A percentile compares a stretch with the other conserved stretches of the same genome.
Conservation (phyloP, 192 early-diverging fungal species). For the Coemansia sp. region DNA sequence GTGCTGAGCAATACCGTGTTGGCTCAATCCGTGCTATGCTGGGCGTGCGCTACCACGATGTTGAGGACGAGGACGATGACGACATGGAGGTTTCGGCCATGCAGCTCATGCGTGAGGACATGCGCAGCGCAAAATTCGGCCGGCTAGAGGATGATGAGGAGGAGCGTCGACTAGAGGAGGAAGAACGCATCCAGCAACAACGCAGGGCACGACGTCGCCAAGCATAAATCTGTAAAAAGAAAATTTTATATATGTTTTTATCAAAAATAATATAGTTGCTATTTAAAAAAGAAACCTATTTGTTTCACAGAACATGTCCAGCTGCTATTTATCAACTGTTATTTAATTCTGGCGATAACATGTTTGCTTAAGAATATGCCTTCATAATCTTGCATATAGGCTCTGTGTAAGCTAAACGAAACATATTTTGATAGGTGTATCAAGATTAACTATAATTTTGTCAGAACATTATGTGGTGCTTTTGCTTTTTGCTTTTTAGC, state of each 20-base stretch:
- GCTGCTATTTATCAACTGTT: too few species aligned
- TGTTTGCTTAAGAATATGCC: too few species aligned
- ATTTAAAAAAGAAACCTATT: background rate
- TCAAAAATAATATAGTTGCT: background rate
- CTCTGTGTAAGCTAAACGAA: too few species aligned
- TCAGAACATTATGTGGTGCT: too few species aligned
- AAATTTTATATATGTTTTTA: background rate
- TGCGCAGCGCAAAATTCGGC: conserved; percentile 40
- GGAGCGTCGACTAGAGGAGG: conserved; percentile 28
- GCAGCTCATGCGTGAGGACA: conserved; percentile 50
- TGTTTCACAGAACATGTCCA: background rate
- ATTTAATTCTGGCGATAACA: too few species aligned
- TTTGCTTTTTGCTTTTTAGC: too few species aligned
- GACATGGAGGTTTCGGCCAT: conserved; percentile 49
- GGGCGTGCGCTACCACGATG: conserved; percentile 46
- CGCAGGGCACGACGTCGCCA: conserved; percentile 11
- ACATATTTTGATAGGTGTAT: too few species aligned
- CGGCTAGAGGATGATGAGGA: conserved; percentile 45
- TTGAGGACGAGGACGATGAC: conserved; percentile 49
- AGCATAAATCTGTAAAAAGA: background rate
- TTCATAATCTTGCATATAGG: too few species aligned
- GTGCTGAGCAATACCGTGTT: conserved; percentile 24
- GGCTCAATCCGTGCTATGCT: conserved; percentile 46
- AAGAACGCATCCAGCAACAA: conserved; percentile 21
- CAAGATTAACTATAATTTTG: too few species aligned